phyloP scores from a whole-genome alignment of 2,329 filamentous ascomycete species.

The Geosmithia flava region DNA sequence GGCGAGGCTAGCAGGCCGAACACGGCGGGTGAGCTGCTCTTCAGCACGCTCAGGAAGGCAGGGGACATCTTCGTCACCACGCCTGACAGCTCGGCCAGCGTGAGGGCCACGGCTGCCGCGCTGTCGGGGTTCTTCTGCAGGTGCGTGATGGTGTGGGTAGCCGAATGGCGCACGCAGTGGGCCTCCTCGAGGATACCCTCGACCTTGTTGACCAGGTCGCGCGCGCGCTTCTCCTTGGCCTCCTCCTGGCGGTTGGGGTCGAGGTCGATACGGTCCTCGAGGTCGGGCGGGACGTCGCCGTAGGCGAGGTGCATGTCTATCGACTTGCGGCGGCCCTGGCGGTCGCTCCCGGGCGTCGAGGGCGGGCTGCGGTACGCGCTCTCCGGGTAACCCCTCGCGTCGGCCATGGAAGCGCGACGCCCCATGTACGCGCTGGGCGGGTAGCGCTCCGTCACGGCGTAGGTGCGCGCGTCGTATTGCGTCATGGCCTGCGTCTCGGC shows the following conservation, averaged over 20 bases:
- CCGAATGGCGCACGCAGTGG: constrained; percentile 78
- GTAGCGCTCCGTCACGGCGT: constrained; percentile 4
- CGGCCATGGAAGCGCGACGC: constrained; percentile 1
- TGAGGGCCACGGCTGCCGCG: constrained; percentile 85
- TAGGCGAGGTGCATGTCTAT: constrained; percentile 92
- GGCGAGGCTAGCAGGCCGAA: constrained; percentile 80
- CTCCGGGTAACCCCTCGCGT: constrained; percentile 3
- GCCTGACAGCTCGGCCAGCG: constrained; percentile 80
- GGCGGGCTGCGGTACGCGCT: constrained; percentile 14
- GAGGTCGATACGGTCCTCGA: constrained; percentile 36
- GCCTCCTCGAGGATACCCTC: constrained; percentile 75
- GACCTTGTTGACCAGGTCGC: constrained; percentile 57
- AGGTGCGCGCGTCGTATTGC: constrained; percentile 14
- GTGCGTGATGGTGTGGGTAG: constrained; percentile 68
- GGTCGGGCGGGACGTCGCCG: constrained; percentile 64
- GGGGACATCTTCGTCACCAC: constrained; percentile 77
- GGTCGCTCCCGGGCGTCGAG: constrained; percentile 13
- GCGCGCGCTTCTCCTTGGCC: constrained; percentile 37
- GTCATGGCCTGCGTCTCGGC: constrained; percentile 17
- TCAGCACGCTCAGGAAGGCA: constrained; percentile 61
- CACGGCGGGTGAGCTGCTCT: constrained; percentile 71
- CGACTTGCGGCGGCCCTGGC: constrained; percentile 20
- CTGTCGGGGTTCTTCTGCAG: constrained; percentile 64
- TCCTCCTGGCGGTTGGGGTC: constrained; percentile 40
- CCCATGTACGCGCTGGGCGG: constrained; percentile 9